Conservation (phyloP, 2,329 filamentous ascomycete species). For the Fusarium sp. region DNA sequence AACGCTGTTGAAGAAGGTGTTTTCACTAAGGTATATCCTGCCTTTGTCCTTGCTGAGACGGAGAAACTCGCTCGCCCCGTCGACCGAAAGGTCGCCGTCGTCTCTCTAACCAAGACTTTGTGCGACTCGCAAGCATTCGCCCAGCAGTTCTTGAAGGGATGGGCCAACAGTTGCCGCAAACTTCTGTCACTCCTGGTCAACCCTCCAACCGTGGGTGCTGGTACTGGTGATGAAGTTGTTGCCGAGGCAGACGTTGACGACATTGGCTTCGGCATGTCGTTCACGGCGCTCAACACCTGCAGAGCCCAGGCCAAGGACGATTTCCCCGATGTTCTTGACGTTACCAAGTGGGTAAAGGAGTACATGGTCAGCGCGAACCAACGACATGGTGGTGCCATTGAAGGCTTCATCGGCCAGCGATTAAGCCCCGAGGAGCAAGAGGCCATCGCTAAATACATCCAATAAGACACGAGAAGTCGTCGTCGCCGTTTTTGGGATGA, state of each 20-base stretch:
- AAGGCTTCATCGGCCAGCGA: constrained; percentile 79
- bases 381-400: constrained; percentile 79
- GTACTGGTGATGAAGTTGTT: constrained; percentile 81
- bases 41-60: constrained; percentile 88
- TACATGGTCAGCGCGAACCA: constrained; percentile 85
- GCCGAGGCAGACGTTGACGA: constrained; percentile 94
- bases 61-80: constrained; percentile 88
- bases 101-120: constrained; percentile 93
- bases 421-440: constrained; percentile 73
- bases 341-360: constrained; percentile 86
- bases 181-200: constrained; percentile 91
- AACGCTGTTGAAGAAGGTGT: constrained; percentile 84
- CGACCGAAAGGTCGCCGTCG: constrained; percentile 93
- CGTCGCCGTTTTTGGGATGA: neutral
- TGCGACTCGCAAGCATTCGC: constrained; percentile 89
- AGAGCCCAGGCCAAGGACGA: constrained; percentile 81
- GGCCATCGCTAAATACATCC: constrained; percentile 67
- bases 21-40: constrained; percentile 88
- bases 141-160: constrained; percentile 86
- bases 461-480: constrained; percentile 45
- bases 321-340: constrained; percentile 86
- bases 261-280: constrained; percentile 93
- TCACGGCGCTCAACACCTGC: constrained; percentile 93
- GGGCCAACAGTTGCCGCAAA: constrained; percentile 91
- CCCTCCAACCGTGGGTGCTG: constrained; percentile 77